Conservation (phyloP, 441 rosid genomes). For the Brassica balearica region DNA sequence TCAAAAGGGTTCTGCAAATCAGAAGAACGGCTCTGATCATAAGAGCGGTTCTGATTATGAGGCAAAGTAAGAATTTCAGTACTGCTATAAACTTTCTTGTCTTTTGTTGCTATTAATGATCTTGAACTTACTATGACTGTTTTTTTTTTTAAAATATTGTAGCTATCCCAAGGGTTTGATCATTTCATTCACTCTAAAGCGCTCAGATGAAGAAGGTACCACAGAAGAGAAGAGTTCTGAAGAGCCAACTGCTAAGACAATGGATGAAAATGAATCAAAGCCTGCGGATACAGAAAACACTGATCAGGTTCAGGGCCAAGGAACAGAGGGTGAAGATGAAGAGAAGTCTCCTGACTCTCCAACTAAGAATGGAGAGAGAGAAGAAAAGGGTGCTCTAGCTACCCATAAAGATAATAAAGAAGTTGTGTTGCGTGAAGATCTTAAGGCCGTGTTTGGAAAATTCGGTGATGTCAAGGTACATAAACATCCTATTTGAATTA, state of each 20-base stretch:
- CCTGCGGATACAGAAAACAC: conserved; percentile 48
- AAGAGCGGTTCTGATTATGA: conserved; percentile 46
- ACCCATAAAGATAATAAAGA: conserved; percentile 61
- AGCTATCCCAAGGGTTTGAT: conserved; percentile 91
- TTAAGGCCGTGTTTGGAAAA: conserved; percentile 70
- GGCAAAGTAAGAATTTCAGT: conserved; percentile 38
- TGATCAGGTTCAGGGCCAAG: conserved; percentile 52
- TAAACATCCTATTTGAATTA: neutral
- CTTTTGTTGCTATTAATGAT: neutral
- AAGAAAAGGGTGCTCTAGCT: conserved; percentile 52
- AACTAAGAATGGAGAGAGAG: conserved; percentile 40
- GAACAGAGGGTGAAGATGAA: conserved; percentile 42
- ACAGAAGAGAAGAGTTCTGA: conserved; percentile 44
- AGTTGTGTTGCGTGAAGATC: conserved; percentile 90
- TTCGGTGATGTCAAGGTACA: conserved; percentile 88
- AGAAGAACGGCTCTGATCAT: conserved; percentile 44
- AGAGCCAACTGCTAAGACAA: conserved; percentile 43
- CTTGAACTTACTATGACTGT: conserved; percentile 28
- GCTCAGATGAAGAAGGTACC: conserved; percentile 7
- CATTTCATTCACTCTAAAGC: conserved; percentile 78
- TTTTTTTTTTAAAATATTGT: conserved; percentile 21
- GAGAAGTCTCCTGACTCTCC: conserved; percentile 35
- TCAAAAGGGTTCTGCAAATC: conserved; percentile 42
- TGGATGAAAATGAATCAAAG: conserved; percentile 45
- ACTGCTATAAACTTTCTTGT: neutral